These are phyloP conservation scores for Rhodamnia rubescens DNA, from an alignment of 345 rosid genomes.

Conservation along the genomic window DNA sequence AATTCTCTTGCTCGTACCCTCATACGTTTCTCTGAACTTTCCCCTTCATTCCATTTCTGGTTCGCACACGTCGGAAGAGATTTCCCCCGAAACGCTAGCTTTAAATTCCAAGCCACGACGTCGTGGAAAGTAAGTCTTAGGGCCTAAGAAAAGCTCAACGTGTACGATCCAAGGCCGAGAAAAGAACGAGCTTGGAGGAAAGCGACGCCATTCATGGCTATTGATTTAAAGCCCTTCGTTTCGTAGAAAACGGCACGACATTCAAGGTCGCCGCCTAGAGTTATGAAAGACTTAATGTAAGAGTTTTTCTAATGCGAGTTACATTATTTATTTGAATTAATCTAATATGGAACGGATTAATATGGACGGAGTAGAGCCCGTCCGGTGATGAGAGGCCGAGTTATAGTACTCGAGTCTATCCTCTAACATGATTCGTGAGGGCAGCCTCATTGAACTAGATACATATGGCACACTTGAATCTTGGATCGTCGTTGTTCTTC, in stretches of 20 bases:
- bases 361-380: too few species aligned
- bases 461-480: too few species aligned
- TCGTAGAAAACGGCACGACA: not conserved
- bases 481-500: too few species aligned
- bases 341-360: too few species aligned
- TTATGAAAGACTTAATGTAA: not conserved
- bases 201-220: not conserved
- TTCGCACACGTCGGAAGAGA: not conserved
- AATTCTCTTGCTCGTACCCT: not conserved
- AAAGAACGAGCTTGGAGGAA: not conserved
- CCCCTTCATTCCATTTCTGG: not conserved
- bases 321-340: too few species aligned
- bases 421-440: too few species aligned
- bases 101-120: not conserved
- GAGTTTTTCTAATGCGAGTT: too few species aligned
- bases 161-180: not conserved
- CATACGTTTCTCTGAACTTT: not conserved
- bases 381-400: too few species aligned
- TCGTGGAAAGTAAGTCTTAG: not conserved
- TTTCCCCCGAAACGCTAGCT: not conserved
- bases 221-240: not conserved
- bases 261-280: not conserved
- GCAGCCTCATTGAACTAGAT: too few species aligned
- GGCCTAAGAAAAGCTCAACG: not conserved
- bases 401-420: too few species aligned